Base-by-base conservation (phyloP, 192 early-diverging fungal species). In the Phycomyces nitens region DNA sequence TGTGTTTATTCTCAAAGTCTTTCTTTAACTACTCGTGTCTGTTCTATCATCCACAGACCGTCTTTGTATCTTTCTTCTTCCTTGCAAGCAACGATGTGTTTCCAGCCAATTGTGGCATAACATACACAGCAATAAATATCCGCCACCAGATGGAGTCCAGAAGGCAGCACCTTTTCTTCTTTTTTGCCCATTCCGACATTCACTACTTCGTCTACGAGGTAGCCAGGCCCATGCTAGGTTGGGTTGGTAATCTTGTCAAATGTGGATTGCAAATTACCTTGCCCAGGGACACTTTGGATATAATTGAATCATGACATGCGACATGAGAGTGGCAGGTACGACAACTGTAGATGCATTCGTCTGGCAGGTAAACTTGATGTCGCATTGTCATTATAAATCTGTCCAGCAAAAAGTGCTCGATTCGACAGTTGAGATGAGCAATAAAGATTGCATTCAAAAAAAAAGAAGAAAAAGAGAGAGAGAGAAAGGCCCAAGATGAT, bases 1-100 rank as follows among this genome's bases (percentile, higher is more conserved):
- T 29, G 2, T 23, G 52, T 20, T 18, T 18, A 7, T 11, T 10
- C 9, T 54, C 29, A 55, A 16, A 23, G 0, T 14, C 23, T 18
- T 27, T 0, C 27, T 60, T 85, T 85, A 5, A 74, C 59, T 34
- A 82, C 80, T 68, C 65, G 80, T 47, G 71, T 51, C 60, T 79
- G 78, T 53, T 84, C 82, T 3, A 84, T 70, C 53, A 84, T 84
- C 57, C 70, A 82, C 70, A 77, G 82, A 53, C 76, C 76, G 44
- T 82, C 82, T 58, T 84, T 84, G 59, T 84, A 84, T 63, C 82
- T 81, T 73, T 85, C 80, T 41, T 64, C 65, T 50, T 80, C 69
- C 43, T 79, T 75, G 51, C 78, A 84, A 12, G 84, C 80, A 51
- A 69, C 69, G 9, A 86, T 72, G 64, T 86, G 84, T 61, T 82